These are phyloP conservation scores for Fusarium haematococcum DNA, from an alignment of 2,329 filamentous ascomycete species.

Conservation along the genomic window DNA sequence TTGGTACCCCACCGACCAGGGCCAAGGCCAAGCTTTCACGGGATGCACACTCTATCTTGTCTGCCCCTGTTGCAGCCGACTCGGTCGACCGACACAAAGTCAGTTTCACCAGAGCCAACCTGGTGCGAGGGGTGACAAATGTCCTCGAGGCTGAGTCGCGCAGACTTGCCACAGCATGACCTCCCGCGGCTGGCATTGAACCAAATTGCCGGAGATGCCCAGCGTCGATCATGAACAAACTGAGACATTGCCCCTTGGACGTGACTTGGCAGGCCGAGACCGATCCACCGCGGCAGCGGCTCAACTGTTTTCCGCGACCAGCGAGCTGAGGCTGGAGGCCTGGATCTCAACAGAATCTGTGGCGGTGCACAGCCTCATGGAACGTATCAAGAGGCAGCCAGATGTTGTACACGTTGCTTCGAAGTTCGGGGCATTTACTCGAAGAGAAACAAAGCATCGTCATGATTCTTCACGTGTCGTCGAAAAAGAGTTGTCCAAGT, in stretches of 20 bases:
- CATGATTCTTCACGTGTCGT: slow-evolving; percentile 16
- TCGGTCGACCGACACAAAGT: slow-evolving; percentile 5
- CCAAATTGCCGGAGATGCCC: slow-evolving; percentile 2
- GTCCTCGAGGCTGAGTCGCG: slow-evolving; percentile 5
- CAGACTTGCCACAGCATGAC: neutral
- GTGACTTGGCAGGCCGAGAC: slow-evolving; percentile 24
- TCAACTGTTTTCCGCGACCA: neutral
- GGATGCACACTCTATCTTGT: slow-evolving; percentile 15
- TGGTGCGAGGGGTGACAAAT: slow-evolving; percentile 30
- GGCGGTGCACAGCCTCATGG: slow-evolving; percentile 5
- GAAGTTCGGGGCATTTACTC: neutral
- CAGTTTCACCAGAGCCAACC: slow-evolving; percentile 30
- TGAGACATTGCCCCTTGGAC: slow-evolving; percentile 5
- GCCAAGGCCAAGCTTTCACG: slow-evolving; percentile 9
- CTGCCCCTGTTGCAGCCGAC: neutral
- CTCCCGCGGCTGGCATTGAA: neutral
- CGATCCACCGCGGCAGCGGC: slow-evolving; percentile 4
- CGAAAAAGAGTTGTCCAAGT: slow-evolving; percentile 33
- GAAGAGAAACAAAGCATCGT: neutral
- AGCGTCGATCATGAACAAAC: slow-evolving; percentile 23
- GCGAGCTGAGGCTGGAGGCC: neutral
- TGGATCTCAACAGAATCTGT: slow-evolving; percentile 1
- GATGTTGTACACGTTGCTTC: neutral
- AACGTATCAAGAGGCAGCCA: neutral
- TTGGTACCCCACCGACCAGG: neutral